These are phyloP conservation scores for Byssoonygena ceratinophila DNA, from an alignment of 2,329 filamentous ascomycete genomes.

Conservation along the genomic window DNA sequence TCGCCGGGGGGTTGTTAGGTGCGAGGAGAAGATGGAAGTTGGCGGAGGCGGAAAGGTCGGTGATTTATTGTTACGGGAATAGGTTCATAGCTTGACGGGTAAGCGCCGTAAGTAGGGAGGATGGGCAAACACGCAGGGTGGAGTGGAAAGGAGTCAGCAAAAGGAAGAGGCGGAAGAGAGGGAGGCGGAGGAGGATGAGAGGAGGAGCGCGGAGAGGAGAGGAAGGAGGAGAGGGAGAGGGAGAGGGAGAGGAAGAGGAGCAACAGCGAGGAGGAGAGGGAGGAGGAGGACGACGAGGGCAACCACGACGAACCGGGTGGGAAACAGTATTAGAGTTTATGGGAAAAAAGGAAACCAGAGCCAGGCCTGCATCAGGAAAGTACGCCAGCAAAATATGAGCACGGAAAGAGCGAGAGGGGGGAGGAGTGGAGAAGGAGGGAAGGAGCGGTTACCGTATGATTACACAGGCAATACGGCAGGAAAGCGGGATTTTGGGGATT, in stretches of 20 bases:
- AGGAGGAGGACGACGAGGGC: too few relatives aligned
- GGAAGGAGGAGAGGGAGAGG: slow-evolving; percentile 12
- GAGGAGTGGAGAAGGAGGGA: slow-evolving; percentile 11
- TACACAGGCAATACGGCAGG: slow-evolving; percentile 2
- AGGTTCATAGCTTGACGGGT: background rate
- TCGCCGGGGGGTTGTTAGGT: too few relatives aligned
- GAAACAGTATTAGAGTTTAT: slow-evolving; percentile 10
- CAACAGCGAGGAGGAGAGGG: background rate
- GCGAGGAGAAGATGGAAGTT: background rate
- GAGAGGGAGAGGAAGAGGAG: slow-evolving; percentile 10
- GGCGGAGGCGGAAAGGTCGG: background rate
- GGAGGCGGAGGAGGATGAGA: slow-evolving; percentile 8
- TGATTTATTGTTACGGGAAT: background rate
- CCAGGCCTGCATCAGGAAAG: slow-evolving; percentile 1
- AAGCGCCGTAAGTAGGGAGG: slow-evolving; percentile 33
- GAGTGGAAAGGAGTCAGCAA: background rate
- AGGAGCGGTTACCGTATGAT: slow-evolving; percentile 11
- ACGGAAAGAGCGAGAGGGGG: slow-evolving; percentile 12
- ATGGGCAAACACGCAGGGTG: slow-evolving; percentile 33
- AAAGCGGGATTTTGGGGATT: background rate
- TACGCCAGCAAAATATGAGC: slow-evolving; percentile 7
- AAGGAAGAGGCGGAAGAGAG: slow-evolving; percentile 35
- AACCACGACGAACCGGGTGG: background rate
- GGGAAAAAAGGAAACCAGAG: slow-evolving; percentile 1
- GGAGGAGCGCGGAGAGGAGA: slow-evolving; percentile 9